Percentiles rank a stretch among this genome's conserved stretches.
phyloP scores from a whole-genome alignment of 805 yeast genomes.

The Zygoascus ofunaensis region DNA sequence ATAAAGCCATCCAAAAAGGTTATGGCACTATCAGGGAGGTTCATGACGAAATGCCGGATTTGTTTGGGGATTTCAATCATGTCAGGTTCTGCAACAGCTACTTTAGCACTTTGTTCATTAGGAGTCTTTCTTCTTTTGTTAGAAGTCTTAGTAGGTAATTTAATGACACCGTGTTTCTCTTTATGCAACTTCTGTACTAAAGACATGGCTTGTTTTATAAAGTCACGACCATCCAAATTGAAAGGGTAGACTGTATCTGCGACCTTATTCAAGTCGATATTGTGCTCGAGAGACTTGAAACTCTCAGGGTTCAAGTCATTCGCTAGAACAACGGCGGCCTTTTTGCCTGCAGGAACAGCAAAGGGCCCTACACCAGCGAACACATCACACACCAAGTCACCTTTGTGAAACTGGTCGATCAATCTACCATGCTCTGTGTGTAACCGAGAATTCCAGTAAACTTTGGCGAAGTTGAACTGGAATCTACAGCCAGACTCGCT shows the following conservation, averaged over 20 bases:
- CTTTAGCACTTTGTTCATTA: not conserved
- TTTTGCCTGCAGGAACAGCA: constrained; percentile 91
- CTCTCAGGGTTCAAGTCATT: constrained; percentile 91
- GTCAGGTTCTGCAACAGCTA: not conserved
- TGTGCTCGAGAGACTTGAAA: constrained; percentile 56
- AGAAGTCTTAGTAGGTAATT: constrained; percentile 20
- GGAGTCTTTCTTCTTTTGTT: constrained; percentile 26
- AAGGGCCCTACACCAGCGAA: constrained; percentile 99
- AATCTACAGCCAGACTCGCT: constrained; percentile 80
- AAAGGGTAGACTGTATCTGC: constrained; percentile 46
- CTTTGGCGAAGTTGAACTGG: constrained; percentile 82
- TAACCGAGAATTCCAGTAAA: constrained; percentile 94
- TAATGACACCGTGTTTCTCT: constrained; percentile 22
- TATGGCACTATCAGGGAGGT: constrained; percentile 87
- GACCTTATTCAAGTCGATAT: constrained; percentile 58
- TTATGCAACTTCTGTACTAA: constrained; percentile 41
- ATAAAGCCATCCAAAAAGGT: constrained; percentile 68
- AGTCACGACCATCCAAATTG: constrained; percentile 76
- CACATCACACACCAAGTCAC: constrained; percentile 82
- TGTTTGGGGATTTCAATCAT: constrained; percentile 37
- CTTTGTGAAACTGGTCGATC: constrained; percentile 47
- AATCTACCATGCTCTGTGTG: constrained; percentile 89
- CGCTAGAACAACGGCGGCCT: constrained; percentile 70
- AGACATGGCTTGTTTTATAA: constrained; percentile 54
- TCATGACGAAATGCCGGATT: constrained; percentile 80